These are phyloP conservation scores for Saksenaea vasiformis DNA, from an alignment of 371 early-diverging fungal genomes.

Conservation along the genomic window DNA sequence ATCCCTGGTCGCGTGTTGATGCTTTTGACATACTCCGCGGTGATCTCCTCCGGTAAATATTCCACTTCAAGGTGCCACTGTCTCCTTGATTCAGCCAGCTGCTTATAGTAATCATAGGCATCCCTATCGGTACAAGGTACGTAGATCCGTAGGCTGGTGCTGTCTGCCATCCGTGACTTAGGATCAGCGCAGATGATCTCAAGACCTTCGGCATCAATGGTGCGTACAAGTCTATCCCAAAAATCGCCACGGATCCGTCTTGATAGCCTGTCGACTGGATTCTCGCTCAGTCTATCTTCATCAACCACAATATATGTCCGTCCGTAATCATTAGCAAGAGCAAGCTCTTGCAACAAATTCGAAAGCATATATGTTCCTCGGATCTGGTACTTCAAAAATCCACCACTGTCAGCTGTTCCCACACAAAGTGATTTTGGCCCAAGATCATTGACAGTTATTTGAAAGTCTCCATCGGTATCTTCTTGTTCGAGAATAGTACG, in stretches of 20 bases:
- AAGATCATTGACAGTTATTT: slow-evolving; percentile 83
- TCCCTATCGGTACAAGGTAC: slow-evolving; percentile 78
- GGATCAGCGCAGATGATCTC: slow-evolving; percentile 84
- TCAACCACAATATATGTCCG: slow-evolving; percentile 76
- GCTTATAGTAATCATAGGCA: slow-evolving; percentile 71
- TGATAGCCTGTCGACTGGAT: slow-evolving; percentile 81
- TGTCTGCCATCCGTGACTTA: slow-evolving; percentile 73
- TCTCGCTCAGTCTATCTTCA: slow-evolving; percentile 80
- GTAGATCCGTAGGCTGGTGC: slow-evolving; percentile 70
- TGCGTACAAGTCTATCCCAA: slow-evolving; percentile 87
- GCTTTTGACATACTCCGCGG: slow-evolving; percentile 81
- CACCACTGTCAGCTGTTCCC: slow-evolving; percentile 77
- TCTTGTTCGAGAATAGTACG: slow-evolving; percentile 79
- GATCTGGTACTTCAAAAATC: slow-evolving; percentile 76
- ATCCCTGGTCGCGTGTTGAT: slow-evolving; percentile 84
- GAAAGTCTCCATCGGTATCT: slow-evolving; percentile 88
- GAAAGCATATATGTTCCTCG: slow-evolving; percentile 89
- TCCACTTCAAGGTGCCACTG: slow-evolving; percentile 75
- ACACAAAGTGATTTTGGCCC: slow-evolving; percentile 85
- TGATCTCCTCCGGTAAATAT: slow-evolving; percentile 76
- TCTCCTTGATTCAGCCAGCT: slow-evolving; percentile 55
- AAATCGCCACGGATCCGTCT: slow-evolving; percentile 84
- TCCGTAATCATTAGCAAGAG: slow-evolving; percentile 77
- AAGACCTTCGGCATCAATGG: slow-evolving; percentile 86
- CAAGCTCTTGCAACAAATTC: slow-evolving; percentile 87